phyloP scores from a whole-genome alignment of 441 rosid species.

The Macaranga tanarius region DNA sequence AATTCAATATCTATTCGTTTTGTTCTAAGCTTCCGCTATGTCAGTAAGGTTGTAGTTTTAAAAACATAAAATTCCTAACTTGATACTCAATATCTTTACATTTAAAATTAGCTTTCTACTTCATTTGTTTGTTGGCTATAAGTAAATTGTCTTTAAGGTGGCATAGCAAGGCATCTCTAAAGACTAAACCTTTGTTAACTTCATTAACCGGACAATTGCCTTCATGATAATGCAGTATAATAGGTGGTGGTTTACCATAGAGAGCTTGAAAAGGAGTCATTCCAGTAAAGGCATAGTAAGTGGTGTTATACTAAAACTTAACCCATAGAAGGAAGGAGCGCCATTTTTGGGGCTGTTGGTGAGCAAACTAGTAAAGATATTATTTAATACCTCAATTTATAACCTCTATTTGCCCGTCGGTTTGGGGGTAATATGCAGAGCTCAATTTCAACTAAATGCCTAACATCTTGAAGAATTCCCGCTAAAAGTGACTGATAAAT shows the following conservation, averaged over 20 bases:
- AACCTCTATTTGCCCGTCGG: background rate
- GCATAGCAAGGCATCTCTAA: no score
- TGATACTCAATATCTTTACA: no score
- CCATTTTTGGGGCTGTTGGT: background rate
- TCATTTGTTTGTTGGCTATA: no score
- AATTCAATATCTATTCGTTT: no score
- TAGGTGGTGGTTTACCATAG: background rate
- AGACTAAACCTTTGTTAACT: background rate
- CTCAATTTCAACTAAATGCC: no score
- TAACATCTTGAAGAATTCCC: background rate
- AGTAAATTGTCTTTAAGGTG: no score
- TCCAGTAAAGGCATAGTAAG: background rate
- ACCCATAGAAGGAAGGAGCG: background rate
- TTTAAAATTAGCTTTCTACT: no score
- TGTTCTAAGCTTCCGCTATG: no score
- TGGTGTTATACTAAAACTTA: background rate
- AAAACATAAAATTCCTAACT: no score
- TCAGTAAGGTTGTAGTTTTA: no score
- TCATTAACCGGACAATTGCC: background rate
- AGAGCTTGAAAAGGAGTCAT: conserved; percentile 1
- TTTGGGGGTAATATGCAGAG: conserved; percentile 10
- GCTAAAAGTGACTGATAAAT: background rate
- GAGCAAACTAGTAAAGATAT: background rate
- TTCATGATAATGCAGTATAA: background rate
- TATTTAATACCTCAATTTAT: background rate